phyloP scores from a whole-genome alignment of 306 rosid species.

The Citrullus mucosospermus region DNA sequence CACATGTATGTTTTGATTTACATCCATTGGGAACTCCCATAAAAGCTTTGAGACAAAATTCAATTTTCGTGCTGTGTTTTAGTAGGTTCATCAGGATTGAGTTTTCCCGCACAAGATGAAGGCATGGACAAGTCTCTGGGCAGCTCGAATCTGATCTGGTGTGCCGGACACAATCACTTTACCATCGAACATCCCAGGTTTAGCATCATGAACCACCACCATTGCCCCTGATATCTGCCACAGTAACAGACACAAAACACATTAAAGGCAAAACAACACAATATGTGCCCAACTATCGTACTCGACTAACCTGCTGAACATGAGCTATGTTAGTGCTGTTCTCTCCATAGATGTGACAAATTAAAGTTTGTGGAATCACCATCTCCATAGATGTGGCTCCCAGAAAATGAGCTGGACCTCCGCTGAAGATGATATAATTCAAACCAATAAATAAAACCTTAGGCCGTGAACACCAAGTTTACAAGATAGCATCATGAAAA shows the following conservation, averaged over 20 bases:
- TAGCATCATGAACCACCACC: constrained; percentile 45
- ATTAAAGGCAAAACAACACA: constrained; percentile 5
- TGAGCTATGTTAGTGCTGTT: constrained; percentile 45
- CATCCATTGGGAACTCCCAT: not conserved
- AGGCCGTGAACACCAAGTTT: not conserved
- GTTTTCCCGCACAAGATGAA: constrained; percentile 65
- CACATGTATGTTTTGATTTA: not conserved
- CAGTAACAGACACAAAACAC: not conserved
- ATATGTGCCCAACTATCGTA: not conserved
- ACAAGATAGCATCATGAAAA: too few species aligned
- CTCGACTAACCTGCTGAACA: constrained; percentile 54
- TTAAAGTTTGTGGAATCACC: constrained; percentile 42
- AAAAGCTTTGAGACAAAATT: not conserved
- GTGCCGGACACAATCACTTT: constrained; percentile 42
- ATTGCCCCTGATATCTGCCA: constrained; percentile 65
- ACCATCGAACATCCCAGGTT: constrained; percentile 49
- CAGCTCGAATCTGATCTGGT: constrained; percentile 45
- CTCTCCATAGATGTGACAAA: constrained; percentile 54
- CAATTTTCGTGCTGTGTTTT: not conserved
- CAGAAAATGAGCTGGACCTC: constrained; percentile 30
- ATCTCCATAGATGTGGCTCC: constrained; percentile 39
- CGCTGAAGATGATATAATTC: constrained; percentile 13
- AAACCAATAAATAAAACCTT: not conserved
- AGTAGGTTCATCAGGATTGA: constrained; percentile 14
- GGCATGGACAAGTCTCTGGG: constrained; percentile 78